Evolutionary conservation across 495 filamentous ascomycete genomes (phyloP).

Genomic region (Neurospora tetrasperma): DNA sequence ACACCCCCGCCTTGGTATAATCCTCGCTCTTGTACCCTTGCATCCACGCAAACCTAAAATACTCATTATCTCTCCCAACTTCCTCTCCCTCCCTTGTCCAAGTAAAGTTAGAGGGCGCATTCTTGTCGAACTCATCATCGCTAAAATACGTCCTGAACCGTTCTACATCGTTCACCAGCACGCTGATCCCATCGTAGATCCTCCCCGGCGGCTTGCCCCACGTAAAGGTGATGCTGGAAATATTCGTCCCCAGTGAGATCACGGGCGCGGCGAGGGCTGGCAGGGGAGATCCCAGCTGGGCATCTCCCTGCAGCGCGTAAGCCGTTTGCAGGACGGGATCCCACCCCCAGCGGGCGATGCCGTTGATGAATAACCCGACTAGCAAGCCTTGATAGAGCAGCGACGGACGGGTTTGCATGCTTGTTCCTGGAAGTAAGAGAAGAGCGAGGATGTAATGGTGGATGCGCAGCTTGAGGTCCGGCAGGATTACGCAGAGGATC

Average conservation of each 20-base stretch:
- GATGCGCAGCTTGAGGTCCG: slow-evolving; percentile 77
- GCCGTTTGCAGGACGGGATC: slow-evolving; percentile 82
- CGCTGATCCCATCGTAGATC: slow-evolving; percentile 69
- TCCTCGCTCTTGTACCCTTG: slow-evolving; percentile 55
- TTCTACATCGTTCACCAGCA: slow-evolving; percentile 93
- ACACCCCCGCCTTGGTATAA: slow-evolving; percentile 75
- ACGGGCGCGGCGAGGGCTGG: slow-evolving; percentile 48
- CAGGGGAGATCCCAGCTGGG: slow-evolving; percentile 56
- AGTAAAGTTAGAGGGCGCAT: slow-evolving; percentile 21
- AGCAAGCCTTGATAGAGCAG: slow-evolving; percentile 78
- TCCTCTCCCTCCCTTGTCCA: slow-evolving; percentile 36
- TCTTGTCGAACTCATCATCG: slow-evolving; percentile 34
- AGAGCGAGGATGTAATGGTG: slow-evolving; percentile 92
- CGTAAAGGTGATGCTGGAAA: slow-evolving; percentile 42
- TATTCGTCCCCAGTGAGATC: slow-evolving; percentile 26
- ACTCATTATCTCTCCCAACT: slow-evolving; percentile 51
- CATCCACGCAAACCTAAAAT: slow-evolving; percentile 81
- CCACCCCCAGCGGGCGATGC: slow-evolving; percentile 87
- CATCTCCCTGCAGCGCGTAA: slow-evolving; percentile 56
- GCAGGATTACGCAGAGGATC: slow-evolving; percentile 57
- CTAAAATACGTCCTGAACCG: slow-evolving; percentile 53
- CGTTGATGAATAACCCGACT: slow-evolving; percentile 85
- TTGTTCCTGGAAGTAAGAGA: slow-evolving; percentile 70
- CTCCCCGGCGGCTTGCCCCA: slow-evolving; percentile 44
- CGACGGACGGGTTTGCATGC: slow-evolving; percentile 67